These are phyloP conservation scores for Lepiota venenata DNA, from an alignment of 768 basidiomycete species.

Conservation along the genomic window DNA sequence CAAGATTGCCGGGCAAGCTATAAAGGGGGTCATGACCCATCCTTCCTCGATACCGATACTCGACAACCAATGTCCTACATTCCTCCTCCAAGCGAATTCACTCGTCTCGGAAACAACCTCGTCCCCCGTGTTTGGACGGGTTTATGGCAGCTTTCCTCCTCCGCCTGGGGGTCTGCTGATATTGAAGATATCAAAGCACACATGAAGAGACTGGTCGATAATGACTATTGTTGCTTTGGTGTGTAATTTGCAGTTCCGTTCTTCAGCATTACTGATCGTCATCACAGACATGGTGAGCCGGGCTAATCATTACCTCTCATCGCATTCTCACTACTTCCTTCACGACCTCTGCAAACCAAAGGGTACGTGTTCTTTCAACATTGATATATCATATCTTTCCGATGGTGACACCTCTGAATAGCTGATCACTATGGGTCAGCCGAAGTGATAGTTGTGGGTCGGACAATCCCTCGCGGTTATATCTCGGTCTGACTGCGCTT, in stretches of 20 bases:
- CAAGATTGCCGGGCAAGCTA: conserved; percentile 17
- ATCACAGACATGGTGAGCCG: conserved; percentile 35
- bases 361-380: conserved; percentile 22
- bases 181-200: conserved; percentile 60
- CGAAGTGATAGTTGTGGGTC: conserved; percentile 73
- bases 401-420: conserved; percentile 22
- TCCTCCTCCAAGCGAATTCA: conserved; percentile 36
- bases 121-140: conserved; percentile 73
- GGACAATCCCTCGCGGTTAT: conserved; percentile 4
- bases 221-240: conserved; percentile 68
- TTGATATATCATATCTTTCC: background rate
- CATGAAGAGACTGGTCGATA: conserved; percentile 61
- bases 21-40: conserved; percentile 4
- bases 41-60: conserved; percentile 14
- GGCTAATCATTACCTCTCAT: background rate
- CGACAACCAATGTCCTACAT: conserved; percentile 16
- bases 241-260: conserved; percentile 1
- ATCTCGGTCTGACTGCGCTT: conserved; percentile 14
- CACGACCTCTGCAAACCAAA: conserved; percentile 11
- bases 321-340: background rate
- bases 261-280: background rate
- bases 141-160: conserved; percentile 84
- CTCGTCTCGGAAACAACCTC: conserved; percentile 51
- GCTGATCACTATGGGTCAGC: conserved; percentile 88
- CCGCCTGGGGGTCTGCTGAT: conserved; percentile 79